A percentile compares a stretch with the other conserved stretches of the same genome.
Conservation (phyloP, 1,284 basidiomycete genomes). For the Pterulicium gracile region DNA sequence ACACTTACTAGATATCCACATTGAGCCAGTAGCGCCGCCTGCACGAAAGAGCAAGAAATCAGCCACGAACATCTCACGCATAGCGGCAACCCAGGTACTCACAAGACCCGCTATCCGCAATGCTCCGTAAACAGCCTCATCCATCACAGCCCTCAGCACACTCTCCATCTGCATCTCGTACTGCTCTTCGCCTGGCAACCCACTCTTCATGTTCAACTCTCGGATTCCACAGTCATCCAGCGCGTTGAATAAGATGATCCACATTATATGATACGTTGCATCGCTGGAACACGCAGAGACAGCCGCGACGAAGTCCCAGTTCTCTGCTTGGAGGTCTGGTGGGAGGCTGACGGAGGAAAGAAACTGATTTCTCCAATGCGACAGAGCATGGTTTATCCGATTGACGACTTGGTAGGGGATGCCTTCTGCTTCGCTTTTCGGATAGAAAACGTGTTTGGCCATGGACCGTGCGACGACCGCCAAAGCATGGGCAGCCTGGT, state of each 20-base stretch:
- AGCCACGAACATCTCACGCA: not conserved
- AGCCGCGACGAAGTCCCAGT: constrained; percentile 83
- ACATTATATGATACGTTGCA: constrained; percentile 85
- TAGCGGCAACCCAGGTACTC: constrained; percentile 16
- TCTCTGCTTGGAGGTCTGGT: constrained; percentile 64
- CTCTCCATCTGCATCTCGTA: constrained; percentile 51
- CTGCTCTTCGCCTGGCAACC: constrained; percentile 26
- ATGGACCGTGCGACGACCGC: constrained; percentile 72
- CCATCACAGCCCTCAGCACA: constrained; percentile 56
- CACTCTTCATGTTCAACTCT: constrained; percentile 53
- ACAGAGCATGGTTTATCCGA: constrained; percentile 48
- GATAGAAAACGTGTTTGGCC: constrained; percentile 70
- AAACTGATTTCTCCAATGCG: constrained; percentile 68
- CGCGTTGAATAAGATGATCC: constrained; percentile 70
- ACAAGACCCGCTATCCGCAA: constrained; percentile 80
- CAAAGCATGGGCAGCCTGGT: constrained; percentile 69
- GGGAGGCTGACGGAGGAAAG: constrained; percentile 78
- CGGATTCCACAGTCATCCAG: constrained; percentile 77
- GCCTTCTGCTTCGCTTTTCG: constrained; percentile 63
- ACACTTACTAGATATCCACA: constrained; percentile 70
- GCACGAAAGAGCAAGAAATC: not conserved
- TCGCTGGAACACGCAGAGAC: constrained; percentile 66
- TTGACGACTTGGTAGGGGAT: constrained; percentile 57
- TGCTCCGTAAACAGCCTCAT: constrained; percentile 78
- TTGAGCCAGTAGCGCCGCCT: constrained; percentile 70